Base-by-base conservation (phyloP, 805 yeast species). In the Wickerhamiella qilinensis region DNA sequence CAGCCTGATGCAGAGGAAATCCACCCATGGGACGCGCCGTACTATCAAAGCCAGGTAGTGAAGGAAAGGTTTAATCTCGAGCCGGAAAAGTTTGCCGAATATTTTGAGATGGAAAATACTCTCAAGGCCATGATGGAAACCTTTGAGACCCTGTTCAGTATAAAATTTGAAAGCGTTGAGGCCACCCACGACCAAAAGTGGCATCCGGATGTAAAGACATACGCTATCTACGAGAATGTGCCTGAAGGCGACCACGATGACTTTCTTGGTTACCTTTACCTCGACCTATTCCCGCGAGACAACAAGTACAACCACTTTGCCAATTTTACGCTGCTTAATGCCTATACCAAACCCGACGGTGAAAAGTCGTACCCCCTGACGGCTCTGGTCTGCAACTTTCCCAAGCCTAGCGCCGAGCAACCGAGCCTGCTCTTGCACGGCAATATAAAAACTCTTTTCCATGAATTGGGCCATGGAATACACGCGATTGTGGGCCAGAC, bases 281-380 rank as follows among this genome's bases (percentile, higher is more conserved):
- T 83, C 45, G 94, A 83, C 56, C 60, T 82, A 51, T 86, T 80
- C 55, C 93, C 93, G 46, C 70, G 94, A 53, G 78, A 75, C 40
- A 88, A 88, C 49, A 83, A 83, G 56, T 83, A 80, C 58, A 81
- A 85, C 2, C 94, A 83, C 55, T 93, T 93, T 33, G 94, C 94
- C 5, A 78, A 78, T 54, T 82, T 83, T 24, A 25, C 33, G 16
- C 20, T 39, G 35, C 21, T 24, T 4, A 37, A 32, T 24, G 45
- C 43, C 35, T 37, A 37, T 22, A 25, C 35, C 17, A 36, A 36
- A n/a, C 11, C 19, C 4, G 33, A 29, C 11, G 24, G 19, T 49
- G 22, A 44, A 3, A 69, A 77, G 51, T 59, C 64, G 12, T 66
- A 69, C 44, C 91, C 93, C 1, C 75, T 75, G 1, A 77, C 91